Evolutionary conservation across 2,329 filamentous ascomycete species (phyloP), one percentile per base, ranked within the genome.

Genomic region (Laburnicola sp.): DNA sequence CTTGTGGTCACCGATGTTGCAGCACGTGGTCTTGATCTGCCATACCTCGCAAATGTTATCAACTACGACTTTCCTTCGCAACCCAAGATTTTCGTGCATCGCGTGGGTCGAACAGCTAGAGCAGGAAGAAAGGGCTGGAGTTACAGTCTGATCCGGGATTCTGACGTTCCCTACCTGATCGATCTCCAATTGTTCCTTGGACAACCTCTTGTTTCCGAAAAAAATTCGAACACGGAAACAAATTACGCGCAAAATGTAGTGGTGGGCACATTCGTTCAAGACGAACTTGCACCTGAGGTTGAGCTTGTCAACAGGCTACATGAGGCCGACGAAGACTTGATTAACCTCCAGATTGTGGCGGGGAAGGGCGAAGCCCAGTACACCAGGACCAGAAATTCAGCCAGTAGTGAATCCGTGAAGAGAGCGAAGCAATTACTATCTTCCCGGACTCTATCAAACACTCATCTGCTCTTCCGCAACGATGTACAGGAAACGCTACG

Each of bases 61-160:
- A 97, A 99, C 78, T 99, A 96, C 74, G 93, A 97, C 68, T 99
- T 99, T 59, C 93, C 94, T 2, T 89, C 93, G 1, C 94, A 97
- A 66, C 91, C 94, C 21, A 99, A 99, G 75, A 86, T 99, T 36
- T 99, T 95, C 65, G 88, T 99, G 26, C 94, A 99, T 74, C 87
- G 94, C 69, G 94, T 99, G 40, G 94, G 94, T 64, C 87, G 94
- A 75, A 99, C 95, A 25, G 95, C 94, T 35, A 86, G 94, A 82
- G 95, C 95, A 38, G 94, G 93, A 10, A 87, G 91, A 64, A 85
- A 87, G 59, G 94, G 94, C 56, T 97, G 94, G 94, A 89, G 88
- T 75, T 99, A 96, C 48, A 97, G 90, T 77, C 80, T 99, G 22
- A 86, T 97, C 25, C 83, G 90, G 51, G 89, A 95, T 59, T 84